Base-by-base conservation (phyloP, 140 eudicot genomes). In the Cichorium intybus region DNA sequence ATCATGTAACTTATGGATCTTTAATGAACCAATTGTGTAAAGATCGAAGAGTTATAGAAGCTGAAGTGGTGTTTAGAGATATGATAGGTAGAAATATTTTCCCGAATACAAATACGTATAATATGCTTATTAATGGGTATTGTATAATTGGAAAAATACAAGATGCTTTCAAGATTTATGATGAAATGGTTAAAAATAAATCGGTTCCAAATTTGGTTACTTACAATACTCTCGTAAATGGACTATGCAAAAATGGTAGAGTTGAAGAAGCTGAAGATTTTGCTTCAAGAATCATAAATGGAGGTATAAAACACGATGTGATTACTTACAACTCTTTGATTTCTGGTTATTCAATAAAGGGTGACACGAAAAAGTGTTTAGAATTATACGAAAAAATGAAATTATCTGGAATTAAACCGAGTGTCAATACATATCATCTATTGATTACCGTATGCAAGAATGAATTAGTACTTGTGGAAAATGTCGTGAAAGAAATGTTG, bases 291-390 rank as follows among this genome's bases (percentile, higher is more conserved):
- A 67, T 81, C 21, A 57, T 65, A 18, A 53, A 69, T 24, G 69
- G 56, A 39, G 82, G 87, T 66, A 75, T 86, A 23, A 61, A 37
- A 24, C 78, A 71, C 31, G 94, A 90, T 43, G 79, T 57, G 33
- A 78, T 84, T 66, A 87, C 95, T 20, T 90, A 84, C 63, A 87
- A 90, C 62, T 65, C 81, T 50, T 66, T 90, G 60, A 87, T 90
- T 10, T 76, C 79, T 4, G 95, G 94, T 3, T 84, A 71, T 79
- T 80, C 80, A 1, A 51, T 47, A 65, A 78, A 70, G 39, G 82
- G 84, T 20, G 61, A 90, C 39, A 20, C 29, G 7, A 17, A 54
- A 14, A 90, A 75, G 75, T 74, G 81, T 71, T 53, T 86, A 28
- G 84, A 84, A 64, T 60, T 82, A 57, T 84, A 87, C 37, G 88